These are phyloP conservation scores for Russula emetica DNA, from an alignment of 768 basidiomycete species.

Conservation along the genomic window DNA sequence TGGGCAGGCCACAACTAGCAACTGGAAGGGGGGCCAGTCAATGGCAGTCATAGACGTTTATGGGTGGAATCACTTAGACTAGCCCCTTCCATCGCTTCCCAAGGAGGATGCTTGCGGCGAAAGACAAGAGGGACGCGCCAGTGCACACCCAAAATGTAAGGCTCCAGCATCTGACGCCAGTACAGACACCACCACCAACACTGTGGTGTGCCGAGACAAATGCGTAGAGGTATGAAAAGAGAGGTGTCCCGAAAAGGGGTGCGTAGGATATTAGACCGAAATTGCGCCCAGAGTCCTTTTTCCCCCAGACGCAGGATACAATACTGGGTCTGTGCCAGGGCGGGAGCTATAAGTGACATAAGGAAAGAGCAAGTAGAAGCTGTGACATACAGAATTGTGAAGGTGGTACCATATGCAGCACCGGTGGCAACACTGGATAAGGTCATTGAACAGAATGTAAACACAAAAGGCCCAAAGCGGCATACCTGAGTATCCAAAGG, in stretches of 20 bases:
- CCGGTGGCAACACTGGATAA: slow-evolving; percentile 57
- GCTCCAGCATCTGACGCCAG: slow-evolving; percentile 59
- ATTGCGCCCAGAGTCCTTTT: slow-evolving; percentile 66
- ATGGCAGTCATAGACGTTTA: not conserved
- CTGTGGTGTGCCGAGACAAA: slow-evolving; percentile 52
- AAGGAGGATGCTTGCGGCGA: slow-evolving; percentile 42
- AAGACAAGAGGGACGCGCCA: slow-evolving; percentile 41
- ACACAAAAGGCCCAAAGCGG: not conserved
- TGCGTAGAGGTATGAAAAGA: slow-evolving; percentile 79
- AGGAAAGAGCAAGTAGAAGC: slow-evolving; percentile 2
- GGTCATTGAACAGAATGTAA: slow-evolving; percentile 13
- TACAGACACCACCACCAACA: slow-evolving; percentile 45
- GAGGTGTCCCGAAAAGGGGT: slow-evolving; percentile 67
- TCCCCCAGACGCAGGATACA: slow-evolving; percentile 68
- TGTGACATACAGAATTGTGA: slow-evolving; percentile 61
- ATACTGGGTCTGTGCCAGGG: slow-evolving; percentile 54
- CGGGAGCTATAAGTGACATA: slow-evolving; percentile 9
- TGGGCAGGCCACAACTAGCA: not conserved
- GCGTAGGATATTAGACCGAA: slow-evolving; percentile 72
- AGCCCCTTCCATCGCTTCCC: slow-evolving; percentile 62
- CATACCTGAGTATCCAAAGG: slow-evolving; percentile 70
- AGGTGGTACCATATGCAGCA: slow-evolving; percentile 62
- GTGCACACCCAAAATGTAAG: slow-evolving; percentile 57
- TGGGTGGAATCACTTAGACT: slow-evolving; percentile 37
- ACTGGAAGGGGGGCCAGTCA: not conserved